These are phyloP conservation scores for Cynanchum wilfordii DNA, from an alignment of 257 asterid genomes.

Conservation along the genomic window DNA sequence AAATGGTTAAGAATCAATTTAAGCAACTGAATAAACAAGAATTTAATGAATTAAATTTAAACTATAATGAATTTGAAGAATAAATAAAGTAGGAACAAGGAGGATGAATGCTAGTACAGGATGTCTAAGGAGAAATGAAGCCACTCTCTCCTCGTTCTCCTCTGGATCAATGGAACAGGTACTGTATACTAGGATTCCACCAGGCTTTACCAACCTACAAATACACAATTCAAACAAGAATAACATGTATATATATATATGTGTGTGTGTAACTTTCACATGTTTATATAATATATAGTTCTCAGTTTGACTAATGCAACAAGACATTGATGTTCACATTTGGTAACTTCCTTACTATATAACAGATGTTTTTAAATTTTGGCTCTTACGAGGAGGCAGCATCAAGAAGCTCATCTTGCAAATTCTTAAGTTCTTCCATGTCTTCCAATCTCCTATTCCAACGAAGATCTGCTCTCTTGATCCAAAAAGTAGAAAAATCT, in stretches of 20 bases:
- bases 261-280: neutral
- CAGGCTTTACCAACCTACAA: slow-evolving; percentile 73
- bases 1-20: neutral
- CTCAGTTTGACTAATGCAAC: slow-evolving; percentile 2
- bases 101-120: slow-evolving; percentile 37
- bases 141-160: slow-evolving; percentile 87
- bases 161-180: slow-evolving; percentile 85
- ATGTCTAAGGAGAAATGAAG: slow-evolving; percentile 74
- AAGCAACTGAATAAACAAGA: no score
- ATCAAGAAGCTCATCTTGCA: slow-evolving; percentile 85
- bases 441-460: slow-evolving; percentile 89
- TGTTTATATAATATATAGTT: neutral
- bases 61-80: neutral
- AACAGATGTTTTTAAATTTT: slow-evolving; percentile 2
- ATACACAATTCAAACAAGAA: slow-evolving; percentile 16
- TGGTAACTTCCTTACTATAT: neutral
- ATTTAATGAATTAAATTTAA: no score
- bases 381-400: slow-evolving; percentile 69
- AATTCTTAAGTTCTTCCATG: slow-evolving; percentile 66
- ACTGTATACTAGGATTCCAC: slow-evolving; percentile 74
- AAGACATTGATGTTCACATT: no score
- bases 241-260: neutral
- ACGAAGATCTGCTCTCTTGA: slow-evolving; percentile 91
- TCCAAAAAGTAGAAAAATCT: slow-evolving; percentile 15
- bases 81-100: slow-evolving; percentile 1